These are phyloP conservation scores for Cladosporium halotolerans DNA, from an alignment of 2,329 filamentous ascomycete genomes.

Conservation along the genomic window DNA sequence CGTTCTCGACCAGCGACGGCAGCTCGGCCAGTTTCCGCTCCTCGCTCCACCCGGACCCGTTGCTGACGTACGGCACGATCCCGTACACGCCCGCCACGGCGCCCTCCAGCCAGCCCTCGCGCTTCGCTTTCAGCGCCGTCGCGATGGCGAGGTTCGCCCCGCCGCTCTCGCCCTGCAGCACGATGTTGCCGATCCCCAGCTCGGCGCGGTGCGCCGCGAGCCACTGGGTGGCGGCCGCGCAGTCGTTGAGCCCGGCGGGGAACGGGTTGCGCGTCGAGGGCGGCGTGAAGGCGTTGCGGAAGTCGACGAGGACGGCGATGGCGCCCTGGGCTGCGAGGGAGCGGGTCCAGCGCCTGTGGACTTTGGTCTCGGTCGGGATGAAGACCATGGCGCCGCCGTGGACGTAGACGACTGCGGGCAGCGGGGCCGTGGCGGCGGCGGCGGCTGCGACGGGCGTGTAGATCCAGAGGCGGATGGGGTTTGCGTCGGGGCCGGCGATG, in stretches of 20 bases:
- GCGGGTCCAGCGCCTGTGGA: constrained; percentile 24
- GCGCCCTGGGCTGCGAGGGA: constrained; percentile 22
- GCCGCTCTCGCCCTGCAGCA: constrained; percentile 28
- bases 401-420: constrained; percentile 25
- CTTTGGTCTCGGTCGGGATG: constrained; percentile 15
- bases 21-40: constrained; percentile 21
- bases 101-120: constrained; percentile 23
- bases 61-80: constrained; percentile 24
- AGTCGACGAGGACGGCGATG: constrained; percentile 26
- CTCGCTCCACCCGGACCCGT: constrained; percentile 16
- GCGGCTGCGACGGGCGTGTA: constrained; percentile 8
- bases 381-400: constrained; percentile 28
- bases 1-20: constrained; percentile 23
- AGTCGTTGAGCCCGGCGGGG: constrained; percentile 28
- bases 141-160: constrained; percentile 28
- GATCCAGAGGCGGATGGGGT: constrained; percentile 17
- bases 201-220: constrained; percentile 19
- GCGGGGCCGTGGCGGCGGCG: constrained; percentile 6
- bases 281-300: constrained; percentile 26
- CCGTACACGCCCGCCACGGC: constrained; percentile 26
- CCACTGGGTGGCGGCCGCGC: constrained; percentile 21
- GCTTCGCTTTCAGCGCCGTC: constrained; percentile 23
- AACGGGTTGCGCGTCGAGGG: constrained; percentile 21
- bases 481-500: constrained; percentile 20
- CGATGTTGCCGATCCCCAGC: constrained; percentile 23